phyloP scores from a whole-genome alignment of 2,329 filamentous ascomycete genomes.

The Lomentospora prolificans region DNA sequence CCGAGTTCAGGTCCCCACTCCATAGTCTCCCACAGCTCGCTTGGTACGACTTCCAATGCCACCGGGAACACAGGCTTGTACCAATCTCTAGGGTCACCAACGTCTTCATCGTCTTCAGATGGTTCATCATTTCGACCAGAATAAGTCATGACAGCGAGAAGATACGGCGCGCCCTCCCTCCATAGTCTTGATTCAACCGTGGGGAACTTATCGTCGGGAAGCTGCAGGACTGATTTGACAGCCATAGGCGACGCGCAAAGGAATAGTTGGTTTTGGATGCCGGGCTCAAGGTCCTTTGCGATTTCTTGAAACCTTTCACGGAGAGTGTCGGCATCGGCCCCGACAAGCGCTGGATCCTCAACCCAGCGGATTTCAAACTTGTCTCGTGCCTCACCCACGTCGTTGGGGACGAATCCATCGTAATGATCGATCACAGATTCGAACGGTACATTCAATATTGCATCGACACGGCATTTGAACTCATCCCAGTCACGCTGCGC shows the following conservation, averaged over 20 bases:
- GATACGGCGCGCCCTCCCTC: conserved; percentile 11
- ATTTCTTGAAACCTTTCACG: conserved; percentile 4
- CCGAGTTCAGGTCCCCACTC: conserved; percentile 1
- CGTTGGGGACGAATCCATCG: conserved; percentile 9
- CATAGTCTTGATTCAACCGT: conserved; percentile 7
- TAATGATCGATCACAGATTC: conserved; percentile 8
- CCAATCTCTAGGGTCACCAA: conserved; percentile 9
- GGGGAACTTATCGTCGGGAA: conserved; percentile 7
- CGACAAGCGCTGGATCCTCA: conserved; percentile 9
- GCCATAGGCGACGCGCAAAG: conserved; percentile 13
- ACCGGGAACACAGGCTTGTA: conserved; percentile 15
- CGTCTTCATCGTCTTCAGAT: conserved; percentile 10
- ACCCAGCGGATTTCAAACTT: conserved; percentile 12
- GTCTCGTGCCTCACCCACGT: conserved; percentile 9
- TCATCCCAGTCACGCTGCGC: conserved; percentile 7
- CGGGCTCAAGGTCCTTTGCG: neutral
- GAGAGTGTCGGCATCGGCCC: conserved; percentile 6
- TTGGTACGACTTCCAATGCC: conserved; percentile 13
- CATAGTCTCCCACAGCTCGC: conserved; percentile 12
- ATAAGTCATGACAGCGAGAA: conserved; percentile 12
- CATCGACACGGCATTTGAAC: conserved; percentile 9
- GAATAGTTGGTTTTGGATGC: conserved; percentile 10
- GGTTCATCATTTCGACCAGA: conserved; percentile 10
- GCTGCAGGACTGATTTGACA: conserved; percentile 10
- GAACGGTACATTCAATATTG: conserved; percentile 10